These are phyloP conservation scores for Danielia oregonensis DNA, from an alignment of 805 yeast genomes.

Conservation along the genomic window DNA sequence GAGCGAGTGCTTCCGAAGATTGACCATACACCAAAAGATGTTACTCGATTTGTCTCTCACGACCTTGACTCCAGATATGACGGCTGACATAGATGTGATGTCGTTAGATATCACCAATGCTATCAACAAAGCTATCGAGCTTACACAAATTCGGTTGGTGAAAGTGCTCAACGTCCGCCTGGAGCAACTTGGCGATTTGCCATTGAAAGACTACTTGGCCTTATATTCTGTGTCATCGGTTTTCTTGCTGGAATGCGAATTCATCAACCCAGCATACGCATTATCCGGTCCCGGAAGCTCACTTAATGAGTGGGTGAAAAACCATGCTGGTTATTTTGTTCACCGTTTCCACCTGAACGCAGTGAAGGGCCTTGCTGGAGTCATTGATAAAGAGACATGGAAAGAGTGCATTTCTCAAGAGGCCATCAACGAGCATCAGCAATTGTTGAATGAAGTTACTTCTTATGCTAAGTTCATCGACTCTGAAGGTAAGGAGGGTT, in stretches of 20 bases:
- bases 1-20: constrained; percentile 69
- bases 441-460: constrained; percentile 19
- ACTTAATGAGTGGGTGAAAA: constrained; percentile 61
- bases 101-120: constrained; percentile 64
- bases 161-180: constrained; percentile 75
- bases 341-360: constrained; percentile 51
- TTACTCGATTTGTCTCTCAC: constrained; percentile 63
- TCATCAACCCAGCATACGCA: constrained; percentile 64
- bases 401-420: constrained; percentile 59
- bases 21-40: constrained; percentile 75
- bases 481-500: constrained; percentile 17
- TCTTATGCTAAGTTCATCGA: constrained; percentile 23
- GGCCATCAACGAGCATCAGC: constrained; percentile 27
- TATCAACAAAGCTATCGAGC: constrained; percentile 63
- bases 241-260: constrained; percentile 80
- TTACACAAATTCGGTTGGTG: constrained; percentile 72
- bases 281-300: constrained; percentile 47
- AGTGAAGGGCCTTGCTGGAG: constrained; percentile 41
- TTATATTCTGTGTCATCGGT: constrained; percentile 63
- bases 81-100: constrained; percentile 40
- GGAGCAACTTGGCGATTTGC: constrained; percentile 58
- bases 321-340: constrained; percentile 61
- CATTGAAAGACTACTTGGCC: constrained; percentile 59
- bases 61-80: constrained; percentile 21
- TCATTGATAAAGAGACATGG: constrained; percentile 75